A percentile compares a stretch with the other conserved stretches of the same genome.
Conservation (phyloP, 805 yeast species). For the Candida tammaniensis region DNA sequence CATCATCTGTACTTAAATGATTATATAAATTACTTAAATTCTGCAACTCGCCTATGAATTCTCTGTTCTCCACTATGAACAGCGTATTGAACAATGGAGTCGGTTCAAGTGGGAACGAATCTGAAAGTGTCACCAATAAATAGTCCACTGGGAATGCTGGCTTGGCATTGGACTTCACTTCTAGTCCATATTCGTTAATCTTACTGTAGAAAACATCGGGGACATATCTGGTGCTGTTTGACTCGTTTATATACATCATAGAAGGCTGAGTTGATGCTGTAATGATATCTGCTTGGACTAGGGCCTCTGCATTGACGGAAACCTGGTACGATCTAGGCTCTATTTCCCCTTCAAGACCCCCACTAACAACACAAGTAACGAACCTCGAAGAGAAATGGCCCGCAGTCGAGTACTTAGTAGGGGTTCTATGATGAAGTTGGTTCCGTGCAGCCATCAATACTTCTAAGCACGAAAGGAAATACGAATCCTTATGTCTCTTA, state of each 20-base stretch:
- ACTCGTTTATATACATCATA: conserved; percentile 73
- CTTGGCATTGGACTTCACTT: conserved; percentile 84
- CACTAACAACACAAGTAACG: conserved; percentile 89
- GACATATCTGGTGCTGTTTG: conserved; percentile 75
- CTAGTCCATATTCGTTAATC: conserved; percentile 82
- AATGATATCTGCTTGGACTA: conserved; percentile 81
- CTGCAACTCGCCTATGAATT: conserved; percentile 70
- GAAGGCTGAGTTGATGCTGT: conserved; percentile 89
- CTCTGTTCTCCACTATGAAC: conserved; percentile 82
- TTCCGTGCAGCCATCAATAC: conserved; percentile 76
- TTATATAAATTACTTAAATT: conserved; percentile 54
- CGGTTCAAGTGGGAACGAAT: conserved; percentile 80
- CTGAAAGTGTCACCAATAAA: conserved; percentile 79
- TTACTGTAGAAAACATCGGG: conserved; percentile 90
- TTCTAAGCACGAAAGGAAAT: conserved; percentile 86
- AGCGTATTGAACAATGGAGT: conserved; percentile 45
- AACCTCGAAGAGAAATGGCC: conserved; percentile 82
- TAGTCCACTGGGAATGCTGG: conserved; percentile 95
- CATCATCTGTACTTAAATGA: conserved; percentile 42
- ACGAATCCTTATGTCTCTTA: conserved; percentile 89
- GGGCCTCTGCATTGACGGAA: conserved; percentile 79
- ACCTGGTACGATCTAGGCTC: conserved; percentile 92
- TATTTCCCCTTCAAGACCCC: conserved; percentile 84
- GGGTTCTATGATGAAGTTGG: conserved; percentile 65
- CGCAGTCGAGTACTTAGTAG: conserved; percentile 58